Base-by-base conservation (phyloP, 768 basidiomycete genomes). In the Lanmaoa pseudosensibilis region DNA sequence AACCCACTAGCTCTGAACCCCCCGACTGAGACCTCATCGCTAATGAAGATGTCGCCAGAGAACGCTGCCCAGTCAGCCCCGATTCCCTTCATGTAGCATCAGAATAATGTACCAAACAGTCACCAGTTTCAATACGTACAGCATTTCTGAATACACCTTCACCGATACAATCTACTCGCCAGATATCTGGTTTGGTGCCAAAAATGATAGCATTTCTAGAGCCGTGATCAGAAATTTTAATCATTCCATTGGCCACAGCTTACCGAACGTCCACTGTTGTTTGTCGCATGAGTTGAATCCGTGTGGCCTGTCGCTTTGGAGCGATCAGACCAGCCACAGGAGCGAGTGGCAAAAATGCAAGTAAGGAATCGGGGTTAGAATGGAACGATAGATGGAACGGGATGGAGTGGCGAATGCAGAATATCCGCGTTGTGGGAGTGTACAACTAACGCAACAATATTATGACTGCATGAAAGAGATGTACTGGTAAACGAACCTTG, bases 1-100 rank as follows among this genome's bases (percentile, higher is more conserved):
- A 91, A 74, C 10, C 86, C 88, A 21, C 81, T 80, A 4, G 85
- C 84, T 63, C 70, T 83, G 69, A 91, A 90, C 0, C 84, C 86
- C n/a, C 79, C 73, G 13, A 85, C 74, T 50, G 77, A 81, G 50
- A 85, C 70, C 9, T 72, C 65, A 4, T 76, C 69, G 46, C 73
- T 71, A 27, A 87, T 77, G n/a, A 60, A 68, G 19, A 90, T 82
- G 55, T 88, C 82, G 10, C 89, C 88, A 19, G 74, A 76, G 61
- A 83, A 90, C 2, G 83, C 76, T 12, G 79, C 76, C 81, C 82
- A 87, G 19, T 78, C 80, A n/a, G 79, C 68, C 1, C 85, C 86
- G 62, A 83, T 83, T n/a, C 78, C 84, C 86, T 88, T 67, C 13
- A 50, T 23, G 21, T 15, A 39, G 33, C 41, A 47, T 67, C 48